Conservation (phyloP, 2,329 filamentous ascomycete species). For the Dendrostoma leiphaemia region DNA sequence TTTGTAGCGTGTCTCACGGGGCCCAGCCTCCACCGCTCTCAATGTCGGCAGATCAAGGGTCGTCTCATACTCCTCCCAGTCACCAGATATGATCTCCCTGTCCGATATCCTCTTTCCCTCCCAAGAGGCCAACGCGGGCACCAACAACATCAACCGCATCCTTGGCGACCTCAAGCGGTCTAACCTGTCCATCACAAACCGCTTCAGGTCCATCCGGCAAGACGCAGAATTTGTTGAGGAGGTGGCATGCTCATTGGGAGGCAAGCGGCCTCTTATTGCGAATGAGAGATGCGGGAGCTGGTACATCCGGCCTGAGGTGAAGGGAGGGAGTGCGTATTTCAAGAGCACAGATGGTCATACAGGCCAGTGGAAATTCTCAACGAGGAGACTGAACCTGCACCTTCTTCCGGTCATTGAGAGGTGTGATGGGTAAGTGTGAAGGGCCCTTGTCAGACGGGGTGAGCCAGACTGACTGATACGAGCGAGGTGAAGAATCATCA, state of each 20-base stretch:
- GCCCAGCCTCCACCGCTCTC: background rate
- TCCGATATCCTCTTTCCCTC: conserved; percentile 50
- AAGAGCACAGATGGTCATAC: conserved; percentile 97
- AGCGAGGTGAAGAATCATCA: conserved; percentile 56
- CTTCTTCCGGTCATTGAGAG: conserved; percentile 66
- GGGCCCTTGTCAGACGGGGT: background rate
- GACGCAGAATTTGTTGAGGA: conserved; percentile 73
- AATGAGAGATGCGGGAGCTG: conserved; percentile 96
- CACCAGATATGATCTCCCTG: conserved; percentile 24
- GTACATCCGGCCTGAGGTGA: conserved; percentile 72
- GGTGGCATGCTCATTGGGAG: conserved; percentile 51
- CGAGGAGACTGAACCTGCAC: conserved; percentile 80
- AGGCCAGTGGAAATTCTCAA: conserved; percentile 87
- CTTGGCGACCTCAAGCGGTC: conserved; percentile 72
- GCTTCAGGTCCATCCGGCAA: conserved; percentile 72
- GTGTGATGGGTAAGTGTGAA: conserved; percentile 62
- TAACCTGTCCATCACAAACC: conserved; percentile 76
- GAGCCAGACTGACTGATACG: background rate
- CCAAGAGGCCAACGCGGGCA: conserved; percentile 44
- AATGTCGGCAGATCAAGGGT: background rate
- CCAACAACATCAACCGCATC: conserved; percentile 63
- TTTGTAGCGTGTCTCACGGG: no score
- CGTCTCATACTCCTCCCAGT: background rate
- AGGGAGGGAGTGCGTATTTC: conserved; percentile 82
- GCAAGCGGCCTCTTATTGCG: conserved; percentile 69